Percentiles rank a stretch among this genome's conserved stretches.
These are phyloP conservation scores for Amanita inopinata DNA, from an alignment of 768 basidiomycete species.

Conservation along the genomic window DNA sequence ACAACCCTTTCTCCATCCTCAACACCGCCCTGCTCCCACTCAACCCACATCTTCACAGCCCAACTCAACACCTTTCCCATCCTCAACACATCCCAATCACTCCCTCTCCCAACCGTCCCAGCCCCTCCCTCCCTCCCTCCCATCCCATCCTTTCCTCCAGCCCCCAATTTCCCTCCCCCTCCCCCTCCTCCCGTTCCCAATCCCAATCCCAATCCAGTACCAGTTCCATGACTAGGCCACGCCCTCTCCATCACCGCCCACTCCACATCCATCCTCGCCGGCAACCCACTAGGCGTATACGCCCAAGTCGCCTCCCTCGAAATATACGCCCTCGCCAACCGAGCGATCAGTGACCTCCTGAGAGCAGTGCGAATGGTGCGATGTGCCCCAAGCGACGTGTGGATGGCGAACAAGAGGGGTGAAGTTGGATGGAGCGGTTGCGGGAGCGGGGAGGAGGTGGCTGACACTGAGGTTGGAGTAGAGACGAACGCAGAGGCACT, in stretches of 20 bases:
- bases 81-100: conserved; percentile 57
- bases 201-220: conserved; percentile 36
- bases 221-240: conserved; percentile 65
- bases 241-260: conserved; percentile 60
- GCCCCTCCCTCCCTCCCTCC: neutral
- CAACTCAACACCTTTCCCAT: conserved; percentile 45
- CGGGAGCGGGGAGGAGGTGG: neutral
- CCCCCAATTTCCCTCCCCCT: too few relatives aligned
- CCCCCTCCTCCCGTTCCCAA: too few relatives aligned
- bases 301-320: conserved; percentile 38
- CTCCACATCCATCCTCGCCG: conserved; percentile 50
- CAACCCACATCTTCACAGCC: conserved; percentile 54
- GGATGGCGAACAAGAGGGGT: conserved; percentile 5
- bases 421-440: neutral
- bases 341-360: conserved; percentile 47
- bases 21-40: conserved; percentile 21
- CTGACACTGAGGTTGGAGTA: neutral
- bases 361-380: conserved; percentile 56
- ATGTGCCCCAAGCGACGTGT: conserved; percentile 48
- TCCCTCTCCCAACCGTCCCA: conserved; percentile 11
- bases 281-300: conserved; percentile 52
- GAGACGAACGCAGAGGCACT: neutral
- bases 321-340: conserved; percentile 62
- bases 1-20: conserved; percentile 18
- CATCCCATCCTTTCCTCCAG: neutral